Percentiles rank a stretch among this genome's conserved stretches.
phyloP scores from a whole-genome alignment of 2,329 filamentous ascomycete genomes.

The Coniochaeta sp. region DNA sequence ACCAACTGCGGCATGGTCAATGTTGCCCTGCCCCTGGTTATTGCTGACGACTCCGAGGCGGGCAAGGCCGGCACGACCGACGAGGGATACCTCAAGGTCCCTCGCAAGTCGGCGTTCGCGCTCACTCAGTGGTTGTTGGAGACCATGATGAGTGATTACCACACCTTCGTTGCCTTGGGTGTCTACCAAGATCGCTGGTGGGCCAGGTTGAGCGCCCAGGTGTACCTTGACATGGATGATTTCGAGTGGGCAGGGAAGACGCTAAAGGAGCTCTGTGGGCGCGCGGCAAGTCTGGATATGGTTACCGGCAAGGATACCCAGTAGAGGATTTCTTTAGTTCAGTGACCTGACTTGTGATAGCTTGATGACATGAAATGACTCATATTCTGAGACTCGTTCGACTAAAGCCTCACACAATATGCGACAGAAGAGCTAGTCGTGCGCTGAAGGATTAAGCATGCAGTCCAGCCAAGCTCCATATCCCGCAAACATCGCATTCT shows the following conservation, averaged over 20 bases:
- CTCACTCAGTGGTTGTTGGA: constrained; percentile 52
- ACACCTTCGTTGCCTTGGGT: constrained; percentile 64
- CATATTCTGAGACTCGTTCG: background rate
- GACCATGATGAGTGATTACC: constrained; percentile 48
- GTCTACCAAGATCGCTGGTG: constrained; percentile 57
- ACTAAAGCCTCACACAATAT: background rate
- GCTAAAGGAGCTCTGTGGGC: constrained; percentile 41
- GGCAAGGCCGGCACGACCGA: constrained; percentile 16
- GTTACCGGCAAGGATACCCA: background rate
- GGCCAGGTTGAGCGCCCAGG: constrained; percentile 69
- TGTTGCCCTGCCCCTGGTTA: constrained; percentile 59
- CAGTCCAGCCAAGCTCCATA: constrained; percentile 35
- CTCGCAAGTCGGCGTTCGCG: constrained; percentile 23
- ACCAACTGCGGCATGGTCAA: constrained; percentile 66
- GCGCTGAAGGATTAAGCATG: background rate
- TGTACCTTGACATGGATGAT: constrained; percentile 75
- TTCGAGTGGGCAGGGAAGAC: constrained; percentile 62
- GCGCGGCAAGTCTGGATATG: constrained; percentile 21
- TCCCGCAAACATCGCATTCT: constrained; percentile 36
- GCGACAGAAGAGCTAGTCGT: background rate
- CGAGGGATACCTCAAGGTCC: constrained; percentile 17
- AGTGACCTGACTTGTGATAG: background rate
- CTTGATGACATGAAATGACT: background rate
- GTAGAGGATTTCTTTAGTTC: background rate
- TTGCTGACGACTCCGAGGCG: constrained; percentile 5